These are phyloP conservation scores for Penicillium alfredii DNA, from an alignment of 495 filamentous ascomycete genomes.

Conservation along the genomic window DNA sequence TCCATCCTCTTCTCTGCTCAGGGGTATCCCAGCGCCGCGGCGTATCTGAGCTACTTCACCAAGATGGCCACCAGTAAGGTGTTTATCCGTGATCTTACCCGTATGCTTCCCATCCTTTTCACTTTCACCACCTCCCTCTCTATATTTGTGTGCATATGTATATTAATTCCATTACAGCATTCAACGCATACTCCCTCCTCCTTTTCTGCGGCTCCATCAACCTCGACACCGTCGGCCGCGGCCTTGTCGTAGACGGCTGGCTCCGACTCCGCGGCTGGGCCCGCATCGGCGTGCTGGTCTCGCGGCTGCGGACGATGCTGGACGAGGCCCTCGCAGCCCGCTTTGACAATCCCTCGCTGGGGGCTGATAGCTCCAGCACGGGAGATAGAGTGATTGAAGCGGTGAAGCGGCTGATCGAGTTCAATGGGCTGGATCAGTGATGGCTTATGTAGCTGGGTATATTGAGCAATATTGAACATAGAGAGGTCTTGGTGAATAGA, in stretches of 20 bases:
- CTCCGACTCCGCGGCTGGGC: conserved; percentile 88
- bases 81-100: conserved; percentile 84
- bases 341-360: conserved; percentile 65
- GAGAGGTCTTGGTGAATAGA: too few species aligned
- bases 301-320: conserved; percentile 74
- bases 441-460: background rate
- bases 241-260: conserved; percentile 91
- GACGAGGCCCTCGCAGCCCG: conserved; percentile 73
- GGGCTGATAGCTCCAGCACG: conserved; percentile 14
- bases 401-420: conserved; percentile 73
- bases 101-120: conserved; percentile 42
- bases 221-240: conserved; percentile 82
- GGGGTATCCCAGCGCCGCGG: conserved; percentile 57
- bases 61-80: conserved; percentile 88
- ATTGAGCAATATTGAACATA: background rate
- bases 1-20: conserved; percentile 82
- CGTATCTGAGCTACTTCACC: conserved; percentile 78
- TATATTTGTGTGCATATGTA: background rate
- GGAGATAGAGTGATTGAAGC: conserved; percentile 65
- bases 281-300: conserved; percentile 84
- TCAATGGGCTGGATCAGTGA: conserved; percentile 77
- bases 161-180: conserved; percentile 48
- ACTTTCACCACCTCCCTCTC: conserved; percentile 1
- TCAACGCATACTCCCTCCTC: conserved; percentile 83
- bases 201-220: conserved; percentile 82